Conservation (phyloP, 2,329 filamentous ascomycete genomes). For the Endothia cerciana region DNA sequence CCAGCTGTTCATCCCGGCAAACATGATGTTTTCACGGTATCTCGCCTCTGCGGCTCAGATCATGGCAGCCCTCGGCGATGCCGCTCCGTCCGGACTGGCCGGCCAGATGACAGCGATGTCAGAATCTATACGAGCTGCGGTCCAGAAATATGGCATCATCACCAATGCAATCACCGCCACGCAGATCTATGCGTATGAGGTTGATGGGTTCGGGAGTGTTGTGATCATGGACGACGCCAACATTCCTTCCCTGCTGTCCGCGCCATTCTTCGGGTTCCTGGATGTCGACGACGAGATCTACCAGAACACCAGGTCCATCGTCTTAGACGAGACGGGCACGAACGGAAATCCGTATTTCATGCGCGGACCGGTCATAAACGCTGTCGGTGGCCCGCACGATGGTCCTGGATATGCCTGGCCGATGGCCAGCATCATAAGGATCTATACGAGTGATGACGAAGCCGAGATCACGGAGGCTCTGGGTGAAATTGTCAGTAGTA, state of each 20-base stretch:
- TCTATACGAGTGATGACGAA: conserved; percentile 77
- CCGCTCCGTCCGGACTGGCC: conserved; percentile 51
- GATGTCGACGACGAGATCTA: conserved; percentile 65
- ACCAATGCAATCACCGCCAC: conserved; percentile 22
- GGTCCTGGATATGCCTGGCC: conserved; percentile 79
- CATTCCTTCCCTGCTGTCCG: conserved; percentile 63
- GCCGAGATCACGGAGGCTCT: conserved; percentile 73
- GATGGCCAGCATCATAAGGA: conserved; percentile 80
- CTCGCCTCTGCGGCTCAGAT: conserved; percentile 55
- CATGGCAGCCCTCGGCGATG: conserved; percentile 45
- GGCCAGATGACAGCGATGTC: conserved; percentile 61
- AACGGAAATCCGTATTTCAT: conserved; percentile 74
- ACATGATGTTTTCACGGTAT: conserved; percentile 78
- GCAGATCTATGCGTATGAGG: conserved; percentile 68
- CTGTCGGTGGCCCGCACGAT: conserved; percentile 56
- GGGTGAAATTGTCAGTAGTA: conserved; percentile 66
- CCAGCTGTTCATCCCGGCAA: conserved; percentile 86
- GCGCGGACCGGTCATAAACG: conserved; percentile 55
- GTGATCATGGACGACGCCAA: conserved; percentile 71
- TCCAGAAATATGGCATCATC: conserved; percentile 53
- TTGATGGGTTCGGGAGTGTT: conserved; percentile 68
- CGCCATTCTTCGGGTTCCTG: conserved; percentile 65
- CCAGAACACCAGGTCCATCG: conserved; percentile 73
- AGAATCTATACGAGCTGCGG: conserved; percentile 46
- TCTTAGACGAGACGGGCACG: conserved; percentile 52